phyloP scores from a whole-genome alignment of 768 basidiomycete species.

The Boletus rubescentipes region DNA sequence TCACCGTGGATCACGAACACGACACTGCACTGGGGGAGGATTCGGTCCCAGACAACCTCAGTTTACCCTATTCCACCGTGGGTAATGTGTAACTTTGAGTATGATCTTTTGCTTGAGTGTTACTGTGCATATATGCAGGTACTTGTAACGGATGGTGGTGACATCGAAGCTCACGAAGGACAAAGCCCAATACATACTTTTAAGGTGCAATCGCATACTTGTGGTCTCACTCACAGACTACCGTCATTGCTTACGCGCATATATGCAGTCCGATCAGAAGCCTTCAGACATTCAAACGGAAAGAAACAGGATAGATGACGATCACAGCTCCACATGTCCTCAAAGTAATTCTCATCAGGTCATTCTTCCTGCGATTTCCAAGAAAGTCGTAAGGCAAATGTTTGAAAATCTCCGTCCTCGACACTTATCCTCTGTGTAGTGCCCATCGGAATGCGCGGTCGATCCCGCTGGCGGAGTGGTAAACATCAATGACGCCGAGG shows the following conservation, averaged over 20 bases:
- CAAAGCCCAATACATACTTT: not conserved
- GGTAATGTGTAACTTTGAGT: not conserved
- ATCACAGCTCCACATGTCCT: not conserved
- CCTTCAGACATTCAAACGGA: not conserved
- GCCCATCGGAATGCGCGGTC: not conserved
- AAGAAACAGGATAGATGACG: not conserved
- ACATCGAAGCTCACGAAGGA: not conserved
- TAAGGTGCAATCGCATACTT: conserved; percentile 4
- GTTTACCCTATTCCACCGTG: not conserved
- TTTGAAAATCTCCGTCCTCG: not conserved
- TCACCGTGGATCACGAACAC: not conserved
- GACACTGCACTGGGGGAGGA: not conserved
- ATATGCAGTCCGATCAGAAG: conserved; percentile 14
- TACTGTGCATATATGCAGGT: conserved; percentile 18
- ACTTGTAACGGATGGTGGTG: not conserved
- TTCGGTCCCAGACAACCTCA: not conserved
- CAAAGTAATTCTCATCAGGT: not conserved
- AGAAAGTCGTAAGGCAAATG: conserved; percentile 14
- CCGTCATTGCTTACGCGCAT: conserved; percentile 19
- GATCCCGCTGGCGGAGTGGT: not conserved
- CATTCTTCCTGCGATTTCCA: not conserved
- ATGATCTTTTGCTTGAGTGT: not conserved
- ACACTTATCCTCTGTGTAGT: conserved; percentile 9
- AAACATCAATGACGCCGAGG: not conserved
- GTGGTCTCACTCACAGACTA: not conserved